phyloP scores from a whole-genome alignment of 495 filamentous ascomycete species.

The Hypoxylon subgilvum region DNA sequence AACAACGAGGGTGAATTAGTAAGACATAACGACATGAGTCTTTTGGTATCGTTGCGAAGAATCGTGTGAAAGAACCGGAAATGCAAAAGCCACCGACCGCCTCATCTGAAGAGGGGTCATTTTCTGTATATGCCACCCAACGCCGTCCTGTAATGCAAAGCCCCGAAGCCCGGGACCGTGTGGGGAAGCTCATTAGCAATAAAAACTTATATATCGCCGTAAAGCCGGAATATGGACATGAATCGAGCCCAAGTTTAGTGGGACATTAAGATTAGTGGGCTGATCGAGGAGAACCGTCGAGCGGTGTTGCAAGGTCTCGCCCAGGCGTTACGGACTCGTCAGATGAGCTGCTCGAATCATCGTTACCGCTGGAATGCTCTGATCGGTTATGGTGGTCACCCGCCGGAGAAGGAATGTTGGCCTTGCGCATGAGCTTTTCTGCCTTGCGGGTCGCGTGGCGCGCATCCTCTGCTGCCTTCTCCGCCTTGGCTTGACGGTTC shows the following conservation, averaged over 20 bases:
- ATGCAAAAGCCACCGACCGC: constrained; percentile 35
- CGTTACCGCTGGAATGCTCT: constrained; percentile 22
- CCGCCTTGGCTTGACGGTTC: constrained; percentile 90
- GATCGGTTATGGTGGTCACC: constrained; percentile 33
- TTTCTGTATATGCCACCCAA: constrained; percentile 44
- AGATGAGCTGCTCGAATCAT: constrained; percentile 44
- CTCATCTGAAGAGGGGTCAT: constrained; percentile 33
- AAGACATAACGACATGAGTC: constrained; percentile 40
- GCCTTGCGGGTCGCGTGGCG: constrained; percentile 62
- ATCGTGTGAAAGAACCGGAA: constrained; percentile 40
- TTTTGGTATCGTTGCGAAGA: constrained; percentile 46
- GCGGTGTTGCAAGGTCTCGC: constrained; percentile 22
- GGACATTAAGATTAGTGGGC: constrained; percentile 36
- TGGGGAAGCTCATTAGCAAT: constrained; percentile 38
- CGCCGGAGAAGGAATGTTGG: constrained; percentile 44
- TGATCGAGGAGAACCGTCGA: constrained; percentile 27
- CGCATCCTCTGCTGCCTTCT: constrained; percentile 79
- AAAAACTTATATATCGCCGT: constrained; percentile 36
- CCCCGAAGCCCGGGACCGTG: constrained; percentile 18
- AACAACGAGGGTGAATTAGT: constrained; percentile 37
- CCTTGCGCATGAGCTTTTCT: constrained; percentile 57
- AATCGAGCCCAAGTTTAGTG: constrained; percentile 26
- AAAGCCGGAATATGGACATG: constrained; percentile 33
- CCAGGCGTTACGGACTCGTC: constrained; percentile 34
- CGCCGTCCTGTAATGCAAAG: constrained; percentile 42